phyloP scores from a whole-genome alignment of 768 basidiomycete genomes.

The Candolleomyces eurysporus region DNA sequence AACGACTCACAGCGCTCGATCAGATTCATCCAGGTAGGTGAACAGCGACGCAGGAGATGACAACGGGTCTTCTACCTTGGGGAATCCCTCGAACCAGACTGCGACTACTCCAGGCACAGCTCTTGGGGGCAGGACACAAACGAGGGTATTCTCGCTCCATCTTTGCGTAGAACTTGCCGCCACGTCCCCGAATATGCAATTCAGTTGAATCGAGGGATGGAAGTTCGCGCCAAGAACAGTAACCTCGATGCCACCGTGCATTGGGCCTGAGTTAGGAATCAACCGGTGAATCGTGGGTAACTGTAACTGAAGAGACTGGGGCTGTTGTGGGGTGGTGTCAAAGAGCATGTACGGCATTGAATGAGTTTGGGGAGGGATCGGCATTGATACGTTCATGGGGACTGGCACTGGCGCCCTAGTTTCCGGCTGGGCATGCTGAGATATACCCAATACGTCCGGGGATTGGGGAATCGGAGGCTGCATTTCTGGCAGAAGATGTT shows the following conservation, averaged over 20 bases:
- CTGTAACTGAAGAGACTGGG: constrained; percentile 47
- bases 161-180: constrained; percentile 80
- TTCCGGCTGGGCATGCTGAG: constrained; percentile 17
- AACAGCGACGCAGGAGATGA: constrained; percentile 63
- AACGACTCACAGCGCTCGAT: constrained; percentile 68
- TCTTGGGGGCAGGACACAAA: constrained; percentile 87
- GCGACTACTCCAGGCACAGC: constrained; percentile 80
- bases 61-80: constrained; percentile 53
- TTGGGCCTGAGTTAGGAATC: constrained; percentile 82
- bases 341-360: constrained; percentile 63
- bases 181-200: constrained; percentile 84
- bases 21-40: constrained; percentile 89
- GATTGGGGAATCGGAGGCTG: constrained; percentile 10
- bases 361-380: constrained; percentile 32
- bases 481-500: constrained; percentile 37
- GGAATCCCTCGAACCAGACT: constrained; percentile 83
- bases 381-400: constrained; percentile 22
- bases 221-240: constrained; percentile 93
- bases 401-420: constrained; percentile 24
- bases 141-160: constrained; percentile 91
- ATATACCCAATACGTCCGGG: constrained; percentile 12
- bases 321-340: constrained; percentile 42
- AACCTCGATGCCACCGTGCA: constrained; percentile 91
- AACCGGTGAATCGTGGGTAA: constrained; percentile 80
- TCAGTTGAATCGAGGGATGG: constrained; percentile 65